Evolutionary conservation across 2,329 filamentous ascomycete genomes (phyloP), one percentile per base, ranked within the genome.

Genomic region (Stagonosporopsis rhizophila): DNA sequence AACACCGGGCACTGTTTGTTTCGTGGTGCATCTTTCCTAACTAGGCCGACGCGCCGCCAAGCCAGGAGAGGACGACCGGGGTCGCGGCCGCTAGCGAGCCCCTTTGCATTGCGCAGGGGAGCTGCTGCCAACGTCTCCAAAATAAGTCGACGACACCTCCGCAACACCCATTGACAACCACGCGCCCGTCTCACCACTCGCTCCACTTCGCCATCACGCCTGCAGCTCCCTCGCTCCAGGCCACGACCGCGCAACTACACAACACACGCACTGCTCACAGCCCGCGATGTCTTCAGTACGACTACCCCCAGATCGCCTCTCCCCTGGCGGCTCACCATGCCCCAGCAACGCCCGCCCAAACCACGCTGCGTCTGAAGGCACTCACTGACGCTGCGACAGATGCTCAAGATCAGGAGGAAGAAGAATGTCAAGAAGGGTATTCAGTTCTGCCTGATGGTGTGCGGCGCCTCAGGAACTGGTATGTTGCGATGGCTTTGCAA

Each of bases 391-490:
- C 39, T 50, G 34, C 42, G 27, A 17, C 56, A 76, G 73, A 72
- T 72, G 59, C 72, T 96, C 81, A 69, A 96, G 90, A 93, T 97
- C 79, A 93, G 95, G 82, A 90, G 92, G 82, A 99, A 99, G 94
- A 99, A 99, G 91, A 98, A 99, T 87, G 94, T 99, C 83, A 97
- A 97, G 90, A 97, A 97, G 87, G 95, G 95, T 77, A 98, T 99
- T 77, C 95, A 99, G 85, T 99, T 99, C 85, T 98, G 93, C 81
- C 82, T 99, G 87, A 99, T 99, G 95, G 95, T 99, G 75, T 98
- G 95, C 78, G 95, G 95, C 83, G 95, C 95, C 77, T 98, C 94
- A 71, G 95, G 95, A 80, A 98, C 95, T 81, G 95, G 92, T 96
- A 87, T 75, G 85, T 82, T 44, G 7, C 46, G 19, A 32, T 30